phyloP scores from a whole-genome alignment of 2,329 filamentous ascomycete species.

The Talaromyces marneffei region DNA sequence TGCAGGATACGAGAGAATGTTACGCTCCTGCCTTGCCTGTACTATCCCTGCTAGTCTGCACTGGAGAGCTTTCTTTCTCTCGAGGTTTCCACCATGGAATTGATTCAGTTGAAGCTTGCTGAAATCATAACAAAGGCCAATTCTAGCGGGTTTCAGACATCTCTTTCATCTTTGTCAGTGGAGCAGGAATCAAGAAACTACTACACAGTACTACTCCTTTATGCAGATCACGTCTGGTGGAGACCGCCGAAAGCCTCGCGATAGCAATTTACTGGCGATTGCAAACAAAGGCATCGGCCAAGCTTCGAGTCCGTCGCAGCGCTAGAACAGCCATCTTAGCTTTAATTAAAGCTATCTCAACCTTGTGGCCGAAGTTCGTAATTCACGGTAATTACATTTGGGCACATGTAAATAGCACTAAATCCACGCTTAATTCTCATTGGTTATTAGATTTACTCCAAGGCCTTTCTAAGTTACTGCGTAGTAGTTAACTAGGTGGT shows the following conservation, averaged over 20 bases:
- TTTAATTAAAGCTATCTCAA: neutral
- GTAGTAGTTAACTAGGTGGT: too few species aligned
- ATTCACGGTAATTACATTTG: too few species aligned
- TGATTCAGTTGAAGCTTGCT: neutral
- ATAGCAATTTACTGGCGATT: neutral
- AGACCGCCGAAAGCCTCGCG: neutral
- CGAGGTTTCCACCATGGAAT: neutral
- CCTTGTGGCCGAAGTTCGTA: too few species aligned
- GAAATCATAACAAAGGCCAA: neutral
- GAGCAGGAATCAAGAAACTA: neutral
- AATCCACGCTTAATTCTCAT: too few species aligned
- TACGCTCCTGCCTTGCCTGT: neutral
- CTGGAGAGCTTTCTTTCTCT: neutral
- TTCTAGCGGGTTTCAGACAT: neutral
- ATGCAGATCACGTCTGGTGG: constrained; percentile 5
- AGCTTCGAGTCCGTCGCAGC: constrained; percentile 10
- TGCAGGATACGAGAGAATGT: neutral
- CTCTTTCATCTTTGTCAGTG: neutral
- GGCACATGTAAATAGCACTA: too few species aligned
- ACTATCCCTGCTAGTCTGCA: neutral
- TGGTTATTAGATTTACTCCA: too few species aligned
- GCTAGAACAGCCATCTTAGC: constrained; percentile 3
- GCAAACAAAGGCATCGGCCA: constrained; percentile 2
- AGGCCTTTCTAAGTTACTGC: too few species aligned
- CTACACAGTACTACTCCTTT: neutral